These are phyloP conservation scores for Cryptosporidium tyzzeri DNA, from an alignment of 169 alveolate species.

Conservation along the genomic window DNA sequence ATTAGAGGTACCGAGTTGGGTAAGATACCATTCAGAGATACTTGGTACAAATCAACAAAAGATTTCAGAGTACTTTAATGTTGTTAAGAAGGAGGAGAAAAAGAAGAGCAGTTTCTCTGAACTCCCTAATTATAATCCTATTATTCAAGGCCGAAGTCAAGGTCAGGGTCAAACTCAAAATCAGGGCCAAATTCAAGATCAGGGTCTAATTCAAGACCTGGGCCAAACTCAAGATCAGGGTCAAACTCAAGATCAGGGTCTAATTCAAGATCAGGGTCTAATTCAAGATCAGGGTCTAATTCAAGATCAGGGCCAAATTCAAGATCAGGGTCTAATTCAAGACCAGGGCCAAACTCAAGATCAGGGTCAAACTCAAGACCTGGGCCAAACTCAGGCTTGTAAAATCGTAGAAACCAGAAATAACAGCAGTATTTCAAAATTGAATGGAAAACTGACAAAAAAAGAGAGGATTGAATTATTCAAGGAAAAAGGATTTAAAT, in stretches of 20 bases:
- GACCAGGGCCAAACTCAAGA: not conserved
- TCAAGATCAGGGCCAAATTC: not conserved
- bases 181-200: not conserved
- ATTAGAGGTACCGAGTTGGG: slow-evolving; percentile 95
- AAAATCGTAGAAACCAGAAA: not conserved
- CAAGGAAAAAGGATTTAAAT: slow-evolving; percentile 25
- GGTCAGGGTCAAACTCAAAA: not conserved
- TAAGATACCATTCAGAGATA: slow-evolving; percentile 44
- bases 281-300: not conserved
- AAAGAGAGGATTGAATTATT: slow-evolving; percentile 36
- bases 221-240: too few relatives aligned
- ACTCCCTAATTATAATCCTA: not conserved
- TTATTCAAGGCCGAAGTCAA: not conserved
- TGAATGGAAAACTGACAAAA: not conserved
- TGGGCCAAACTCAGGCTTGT: not conserved
- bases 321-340: too few relatives aligned
- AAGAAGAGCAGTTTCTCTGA: too few relatives aligned
- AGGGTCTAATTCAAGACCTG: not conserved
- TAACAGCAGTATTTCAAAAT: not conserved
- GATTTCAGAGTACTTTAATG: slow-evolving; percentile 48
- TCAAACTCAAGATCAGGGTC: too few relatives aligned
- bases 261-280: too few relatives aligned
- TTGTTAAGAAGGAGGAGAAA: not conserved
- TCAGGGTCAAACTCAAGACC: too few relatives aligned
- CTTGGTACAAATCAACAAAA: slow-evolving; percentile 66